Conservation (phyloP, 2,329 filamentous ascomycete species). For the Fusarium sp. region DNA sequence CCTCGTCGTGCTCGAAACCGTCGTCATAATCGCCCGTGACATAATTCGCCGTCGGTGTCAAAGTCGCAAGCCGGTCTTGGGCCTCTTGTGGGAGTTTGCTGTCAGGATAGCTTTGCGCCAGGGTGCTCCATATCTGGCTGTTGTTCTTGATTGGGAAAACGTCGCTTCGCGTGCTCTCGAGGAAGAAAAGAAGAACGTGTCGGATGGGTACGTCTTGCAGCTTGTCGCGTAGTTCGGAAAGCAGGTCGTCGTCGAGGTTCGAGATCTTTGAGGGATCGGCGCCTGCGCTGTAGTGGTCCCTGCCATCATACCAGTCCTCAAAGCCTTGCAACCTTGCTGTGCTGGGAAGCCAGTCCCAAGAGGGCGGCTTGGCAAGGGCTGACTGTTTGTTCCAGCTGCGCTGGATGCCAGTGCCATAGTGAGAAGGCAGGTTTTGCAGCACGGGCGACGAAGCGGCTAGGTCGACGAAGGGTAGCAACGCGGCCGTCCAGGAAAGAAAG, state of each 20-base stretch:
- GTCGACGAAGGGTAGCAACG: slow-evolving; percentile 48
- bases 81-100: slow-evolving; percentile 47
- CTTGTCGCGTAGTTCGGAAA: slow-evolving; percentile 39
- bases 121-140: slow-evolving; percentile 48
- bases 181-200: slow-evolving; percentile 54
- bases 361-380: slow-evolving; percentile 38
- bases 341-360: slow-evolving; percentile 44
- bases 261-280: slow-evolving; percentile 53
- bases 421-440: slow-evolving; percentile 39
- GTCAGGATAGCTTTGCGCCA: slow-evolving; percentile 45
- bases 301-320: slow-evolving; percentile 44
- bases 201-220: slow-evolving; percentile 49
- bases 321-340: slow-evolving; percentile 33
- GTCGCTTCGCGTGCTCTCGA: slow-evolving; percentile 57
- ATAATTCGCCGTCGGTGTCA: slow-evolving; percentile 48
- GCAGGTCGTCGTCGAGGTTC: slow-evolving; percentile 48
- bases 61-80: slow-evolving; percentile 37
- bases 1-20: slow-evolving; percentile 42
- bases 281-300: slow-evolving; percentile 49
- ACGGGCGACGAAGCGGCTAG: slow-evolving; percentile 42
- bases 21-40: slow-evolving; percentile 51
- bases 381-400: slow-evolving; percentile 45
- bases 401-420: slow-evolving; percentile 36
- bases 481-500: slow-evolving; percentile 50
- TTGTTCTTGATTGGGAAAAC: slow-evolving; percentile 56